Evolutionary conservation across 1,284 basidiomycete genomes (phyloP), one percentile per base, ranked within the genome.

Genomic region (Fistulinella staudtii): DNA sequence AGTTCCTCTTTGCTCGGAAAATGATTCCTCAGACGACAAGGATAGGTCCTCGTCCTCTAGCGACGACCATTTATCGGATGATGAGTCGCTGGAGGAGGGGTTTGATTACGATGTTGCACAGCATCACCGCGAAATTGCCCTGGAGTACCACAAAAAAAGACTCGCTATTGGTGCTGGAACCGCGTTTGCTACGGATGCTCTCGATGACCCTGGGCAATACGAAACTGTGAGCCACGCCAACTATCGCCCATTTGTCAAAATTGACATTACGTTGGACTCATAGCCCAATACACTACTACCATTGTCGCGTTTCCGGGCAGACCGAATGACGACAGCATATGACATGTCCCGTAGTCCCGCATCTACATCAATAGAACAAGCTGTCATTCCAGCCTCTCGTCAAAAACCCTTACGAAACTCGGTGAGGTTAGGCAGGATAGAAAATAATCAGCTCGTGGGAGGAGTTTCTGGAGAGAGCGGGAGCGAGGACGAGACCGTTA

Each of bases 71-170:
- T 53, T 52, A 23, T 56, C 64, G 43, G 57, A 66, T 21, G 53
- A 64, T 35, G 54, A 60, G 20, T 50, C 43, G 0, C 56, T 70
- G 34, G 76, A 76, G 38, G 74, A 77, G 31, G 74, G 71, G 36
- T 69, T 69, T 17, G 80, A 83, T 50, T 64, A 80, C 30, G 78
- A 86, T 53, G 72, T 67, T 43, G 82, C 77, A 20, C 74, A 69
- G 38, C 79, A 83, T 54, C 83, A 87, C 50, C 79, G 85, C 23
- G 85, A 87, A 58, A 73, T 88, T 49, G 80, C 81, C n/a, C 56
- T 87, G 29, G 79, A 79, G 47, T 88, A 89, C 57, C 73, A 83
- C 57, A 67, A 73, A 51, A 82, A 80, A 56, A 76, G 83, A 40
- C 66, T 64, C 15, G 69, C 67, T 11, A 72, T 88, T 36, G 77